Base-by-base conservation (phyloP, 108 stramenopile genomes). In the Skeletonema grethae region DNA sequence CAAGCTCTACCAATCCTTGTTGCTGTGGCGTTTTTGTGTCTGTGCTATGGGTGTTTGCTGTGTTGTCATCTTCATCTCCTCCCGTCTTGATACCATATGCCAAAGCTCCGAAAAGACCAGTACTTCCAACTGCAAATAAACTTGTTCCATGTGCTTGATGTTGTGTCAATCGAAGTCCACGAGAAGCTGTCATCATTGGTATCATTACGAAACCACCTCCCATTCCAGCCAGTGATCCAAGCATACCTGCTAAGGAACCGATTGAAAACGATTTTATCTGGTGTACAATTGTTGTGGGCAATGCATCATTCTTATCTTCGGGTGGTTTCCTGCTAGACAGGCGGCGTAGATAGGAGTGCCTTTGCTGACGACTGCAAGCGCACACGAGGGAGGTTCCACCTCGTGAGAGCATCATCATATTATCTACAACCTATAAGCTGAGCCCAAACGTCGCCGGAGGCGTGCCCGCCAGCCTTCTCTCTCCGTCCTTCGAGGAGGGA, bases 171-270 rank as follows among this genome's bases (percentile, higher is more conserved):
- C 87, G 58, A 8, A 95, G 75, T 36, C 79, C 79, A 12, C 79
- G 57, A 30, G 69, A 24, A 59, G 77, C 75, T 13, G 79, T 85
- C 63, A 88, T 84, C n/a, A 83, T 56, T 3, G 87, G 87, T 8
- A 88, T 96, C 88, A 95, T 95, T 39, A 97, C 83, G 66, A 97
- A 97, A 7, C 95, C 97, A 22, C 97, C 97, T 1, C 97, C 97
- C 89, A 96, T 89, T 5, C 97, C 97, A 10, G 91, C 95, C 18
- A 97, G 71, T 4, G 87, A 90, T 18, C 96, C 96, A 7, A 91
- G 62, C 4, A 80, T 5, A 0, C 97, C 97, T 5, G 95, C 97
- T 5, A 87, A 32, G 0, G 84, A 45, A 7, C 97, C 97, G 62
- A 95, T 90, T 18, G 63, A 65, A 63, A 91, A 87, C 20, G 82